Base-by-base conservation (phyloP, 768 basidiomycete genomes). In the Phlebiopsis flavidoalba region DNA sequence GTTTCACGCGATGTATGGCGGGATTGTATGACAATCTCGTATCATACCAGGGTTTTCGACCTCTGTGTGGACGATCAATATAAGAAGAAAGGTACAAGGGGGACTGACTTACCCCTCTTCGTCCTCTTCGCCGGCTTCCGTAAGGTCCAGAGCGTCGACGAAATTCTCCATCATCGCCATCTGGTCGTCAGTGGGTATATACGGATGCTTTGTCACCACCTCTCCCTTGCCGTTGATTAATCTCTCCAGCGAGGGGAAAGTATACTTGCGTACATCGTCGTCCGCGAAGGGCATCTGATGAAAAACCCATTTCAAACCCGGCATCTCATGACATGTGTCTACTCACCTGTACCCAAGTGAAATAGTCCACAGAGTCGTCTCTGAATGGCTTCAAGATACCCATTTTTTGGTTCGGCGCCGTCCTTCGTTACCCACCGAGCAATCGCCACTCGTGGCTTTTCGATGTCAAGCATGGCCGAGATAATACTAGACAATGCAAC, bases 261-360 rank as follows among this genome's bases (percentile, higher is more conserved):
- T 85, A 72, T 92, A 93, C 64, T 86, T 89, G 60, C 94, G 85
- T 56, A 94, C 79, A 66, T 99, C 96, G 70, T 99, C 96, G 70
- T 99, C 96, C 1, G 93, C 93, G 69, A 97, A 98, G 0, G 96
- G 96, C 82, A 98, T 84, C 93, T 95, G 64, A 4, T 11, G 24
- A 48, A 8, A 56, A n/a, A 0, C 24, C 15, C 31, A 35, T 45
- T 35, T 8, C 37, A 17, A 31, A 15, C 48, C 19, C 46, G 33
- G 12, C 19, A 21, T 33, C 24, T 45, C 14, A 35, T 24, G 26
- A 31, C 6, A 33, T 22, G 10, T 49, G 33, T 37, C 24, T 26
- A 69, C 77, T 49, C 67, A 93, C 95, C 76, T 88, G 88, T 21
- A 84, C 83, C 91, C 89, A 97, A 51, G 93, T 78, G 60, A 96